These are phyloP conservation scores for Ustilago vetiveriae DNA, from an alignment of 1,284 basidiomycete species.

Conservation along the genomic window DNA sequence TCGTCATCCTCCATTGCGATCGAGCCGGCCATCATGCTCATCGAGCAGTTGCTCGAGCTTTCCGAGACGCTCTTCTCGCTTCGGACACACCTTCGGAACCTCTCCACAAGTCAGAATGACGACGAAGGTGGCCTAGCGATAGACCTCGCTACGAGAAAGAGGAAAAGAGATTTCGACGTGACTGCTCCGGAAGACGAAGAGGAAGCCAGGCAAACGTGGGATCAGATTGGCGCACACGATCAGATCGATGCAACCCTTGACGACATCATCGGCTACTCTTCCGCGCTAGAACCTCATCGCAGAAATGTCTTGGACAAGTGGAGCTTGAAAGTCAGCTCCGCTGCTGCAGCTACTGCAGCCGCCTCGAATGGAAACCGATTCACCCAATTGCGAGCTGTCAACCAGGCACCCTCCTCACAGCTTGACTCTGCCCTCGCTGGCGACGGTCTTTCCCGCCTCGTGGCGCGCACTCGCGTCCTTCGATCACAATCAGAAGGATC, in stretches of 20 bases:
- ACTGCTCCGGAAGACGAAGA: slow-evolving; percentile 15
- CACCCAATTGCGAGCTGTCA: slow-evolving; percentile 53
- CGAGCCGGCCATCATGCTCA: slow-evolving; percentile 14
- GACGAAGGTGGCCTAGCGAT: not conserved
- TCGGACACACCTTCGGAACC: slow-evolving; percentile 9
- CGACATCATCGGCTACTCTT: slow-evolving; percentile 38
- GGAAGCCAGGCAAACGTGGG: slow-evolving; percentile 27
- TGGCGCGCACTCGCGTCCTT: slow-evolving; percentile 57
- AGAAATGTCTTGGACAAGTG: slow-evolving; percentile 51
- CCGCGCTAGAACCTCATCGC: slow-evolving; percentile 19
- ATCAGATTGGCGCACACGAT: slow-evolving; percentile 27
- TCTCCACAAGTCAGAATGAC: slow-evolving; percentile 6
- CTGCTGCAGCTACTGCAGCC: slow-evolving; percentile 36
- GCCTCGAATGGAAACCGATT: slow-evolving; percentile 39
- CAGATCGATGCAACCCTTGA: slow-evolving; percentile 25
- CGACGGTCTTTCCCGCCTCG: slow-evolving; percentile 54
- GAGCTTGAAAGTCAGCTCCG: slow-evolving; percentile 50
- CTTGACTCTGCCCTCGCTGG: slow-evolving; percentile 53
- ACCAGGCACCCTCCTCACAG: slow-evolving; percentile 53
- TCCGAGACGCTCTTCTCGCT: slow-evolving; percentile 41
- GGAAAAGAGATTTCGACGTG: slow-evolving; percentile 41
- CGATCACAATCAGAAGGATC: slow-evolving; percentile 32
- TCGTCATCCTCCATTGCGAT: slow-evolving; percentile 2
- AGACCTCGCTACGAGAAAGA: slow-evolving; percentile 28
- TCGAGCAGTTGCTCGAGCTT: slow-evolving; percentile 37